phyloP scores from a whole-genome alignment of 2,329 filamentous ascomycete species.

The Dothistroma pini region DNA sequence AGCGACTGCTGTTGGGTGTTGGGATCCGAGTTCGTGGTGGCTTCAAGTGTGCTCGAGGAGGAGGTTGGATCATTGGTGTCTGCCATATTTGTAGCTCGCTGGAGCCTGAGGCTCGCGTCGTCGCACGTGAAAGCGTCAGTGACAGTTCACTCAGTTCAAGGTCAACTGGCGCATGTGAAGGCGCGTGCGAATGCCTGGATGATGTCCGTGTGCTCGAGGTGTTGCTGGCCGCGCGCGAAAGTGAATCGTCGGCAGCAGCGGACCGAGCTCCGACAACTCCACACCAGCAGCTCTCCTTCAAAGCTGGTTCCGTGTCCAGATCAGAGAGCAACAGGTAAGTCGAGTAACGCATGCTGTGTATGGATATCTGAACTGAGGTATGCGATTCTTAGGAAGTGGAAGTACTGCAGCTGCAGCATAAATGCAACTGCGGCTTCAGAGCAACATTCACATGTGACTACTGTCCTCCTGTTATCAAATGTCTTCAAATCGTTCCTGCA shows the following conservation, averaged over 20 bases:
- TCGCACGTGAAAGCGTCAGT: conserved; percentile 11
- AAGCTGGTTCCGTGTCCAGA: not conserved
- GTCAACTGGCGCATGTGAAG: conserved; percentile 8
- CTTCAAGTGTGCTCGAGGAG: conserved; percentile 15
- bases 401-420: not conserved
- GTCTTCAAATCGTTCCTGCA: too few relatives aligned
- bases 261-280: not conserved
- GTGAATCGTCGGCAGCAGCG: conserved; percentile 2
- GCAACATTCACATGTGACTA: not conserved
- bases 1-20: conserved; percentile 5
- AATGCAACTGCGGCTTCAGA: not conserved
- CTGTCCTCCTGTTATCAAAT: too few relatives aligned
- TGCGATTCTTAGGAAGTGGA: not conserved
- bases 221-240: conserved; percentile 1
- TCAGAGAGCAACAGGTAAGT: conserved; percentile 4
- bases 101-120: conserved; percentile 9
- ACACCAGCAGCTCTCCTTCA: conserved; percentile 2
- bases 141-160: conserved; percentile 18
- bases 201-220: not conserved
- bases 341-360: conserved; percentile 7
- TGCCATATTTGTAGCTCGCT: conserved; percentile 17
- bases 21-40: conserved; percentile 2
- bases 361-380: not conserved
- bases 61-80: conserved; percentile 16
- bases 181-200: not conserved